phyloP scores from a whole-genome alignment of 345 rosid genomes.

The Barbarea vulgaris region DNA sequence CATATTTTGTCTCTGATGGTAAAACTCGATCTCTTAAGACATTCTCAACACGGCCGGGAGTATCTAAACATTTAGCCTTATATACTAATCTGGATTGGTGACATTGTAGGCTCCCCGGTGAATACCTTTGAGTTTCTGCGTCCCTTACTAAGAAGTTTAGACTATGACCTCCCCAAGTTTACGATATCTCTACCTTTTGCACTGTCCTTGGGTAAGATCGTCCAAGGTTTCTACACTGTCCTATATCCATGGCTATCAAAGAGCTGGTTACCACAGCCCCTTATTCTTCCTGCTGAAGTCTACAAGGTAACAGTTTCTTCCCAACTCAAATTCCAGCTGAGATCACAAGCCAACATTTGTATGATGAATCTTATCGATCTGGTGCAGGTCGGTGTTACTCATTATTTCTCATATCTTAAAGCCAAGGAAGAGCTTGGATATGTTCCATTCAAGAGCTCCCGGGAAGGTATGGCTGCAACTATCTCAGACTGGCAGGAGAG shows the following conservation, averaged over 20 bases:
- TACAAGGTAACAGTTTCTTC: slow-evolving; percentile 64
- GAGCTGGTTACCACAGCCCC: slow-evolving; percentile 89
- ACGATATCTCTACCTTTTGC: slow-evolving; percentile 61
- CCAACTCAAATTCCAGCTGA: not conserved
- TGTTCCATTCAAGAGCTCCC: slow-evolving; percentile 76
- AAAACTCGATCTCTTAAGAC: slow-evolving; percentile 32
- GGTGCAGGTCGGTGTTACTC: slow-evolving; percentile 86
- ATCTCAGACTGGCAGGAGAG: slow-evolving; percentile 73
- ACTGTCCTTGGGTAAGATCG: slow-evolving; percentile 58
- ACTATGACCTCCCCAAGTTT: slow-evolving; percentile 65
- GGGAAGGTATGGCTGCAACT: slow-evolving; percentile 88
- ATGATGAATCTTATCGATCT: slow-evolving; percentile 22
- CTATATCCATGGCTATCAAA: slow-evolving; percentile 78
- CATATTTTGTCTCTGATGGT: slow-evolving; percentile 97
- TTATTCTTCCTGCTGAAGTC: slow-evolving; percentile 90
- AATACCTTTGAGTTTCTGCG: slow-evolving; percentile 82
- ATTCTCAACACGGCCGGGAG: not conserved
- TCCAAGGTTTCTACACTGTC: slow-evolving; percentile 59
- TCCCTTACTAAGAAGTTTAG: slow-evolving; percentile 70
- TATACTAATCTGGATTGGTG: not conserved
- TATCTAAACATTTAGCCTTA: not conserved
- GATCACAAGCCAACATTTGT: not conserved
- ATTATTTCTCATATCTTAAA: slow-evolving; percentile 84
- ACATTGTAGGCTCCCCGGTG: slow-evolving; percentile 71
- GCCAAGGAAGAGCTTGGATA: slow-evolving; percentile 91